Evolutionary conservation across 495 filamentous ascomycete species (phyloP).

Genomic region (Amniculicola lignicola): DNA sequence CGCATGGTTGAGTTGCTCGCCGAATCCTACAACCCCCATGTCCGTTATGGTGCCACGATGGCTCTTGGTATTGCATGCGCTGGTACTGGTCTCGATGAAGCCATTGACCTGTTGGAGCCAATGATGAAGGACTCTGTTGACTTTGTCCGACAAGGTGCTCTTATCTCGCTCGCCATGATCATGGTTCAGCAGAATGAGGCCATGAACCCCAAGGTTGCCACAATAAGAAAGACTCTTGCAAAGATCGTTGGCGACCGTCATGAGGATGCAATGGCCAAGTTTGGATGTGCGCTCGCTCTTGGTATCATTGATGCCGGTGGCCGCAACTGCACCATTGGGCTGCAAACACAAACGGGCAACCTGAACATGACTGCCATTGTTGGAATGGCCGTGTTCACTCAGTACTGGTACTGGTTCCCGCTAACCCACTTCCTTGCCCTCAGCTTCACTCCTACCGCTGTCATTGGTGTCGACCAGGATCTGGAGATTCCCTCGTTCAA

Average conservation of each 20-base stretch:
- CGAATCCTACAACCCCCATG: conserved; percentile 98
- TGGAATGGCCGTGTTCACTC: conserved; percentile 95
- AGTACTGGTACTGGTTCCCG: conserved; percentile 99
- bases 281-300: conserved; percentile 86
- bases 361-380: conserved; percentile 97
- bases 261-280: conserved; percentile 99
- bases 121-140: conserved; percentile 99
- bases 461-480: conserved; percentile 91
- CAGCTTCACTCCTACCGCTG: conserved; percentile 87
- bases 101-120: conserved; percentile 93
- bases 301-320: conserved; percentile 99
- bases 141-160: conserved; percentile 96
- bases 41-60: conserved; percentile 97
- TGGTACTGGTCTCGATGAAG: conserved; percentile 93
- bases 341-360: conserved; percentile 97
- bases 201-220: conserved; percentile 66
- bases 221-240: conserved; percentile 60
- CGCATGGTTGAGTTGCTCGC: conserved; percentile 98
- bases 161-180: conserved; percentile 95
- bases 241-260: conserved; percentile 90
- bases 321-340: conserved; percentile 94
- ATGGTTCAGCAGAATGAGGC: conserved; percentile 89
- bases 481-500: conserved; percentile 95
- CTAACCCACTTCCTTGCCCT: conserved; percentile 95
- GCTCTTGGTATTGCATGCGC: conserved; percentile 97